A percentile compares a stretch with the other conserved stretches of the same genome.
phyloP scores from a whole-genome alignment of 805 yeast genomes.

The Yarrowia sp. region DNA sequence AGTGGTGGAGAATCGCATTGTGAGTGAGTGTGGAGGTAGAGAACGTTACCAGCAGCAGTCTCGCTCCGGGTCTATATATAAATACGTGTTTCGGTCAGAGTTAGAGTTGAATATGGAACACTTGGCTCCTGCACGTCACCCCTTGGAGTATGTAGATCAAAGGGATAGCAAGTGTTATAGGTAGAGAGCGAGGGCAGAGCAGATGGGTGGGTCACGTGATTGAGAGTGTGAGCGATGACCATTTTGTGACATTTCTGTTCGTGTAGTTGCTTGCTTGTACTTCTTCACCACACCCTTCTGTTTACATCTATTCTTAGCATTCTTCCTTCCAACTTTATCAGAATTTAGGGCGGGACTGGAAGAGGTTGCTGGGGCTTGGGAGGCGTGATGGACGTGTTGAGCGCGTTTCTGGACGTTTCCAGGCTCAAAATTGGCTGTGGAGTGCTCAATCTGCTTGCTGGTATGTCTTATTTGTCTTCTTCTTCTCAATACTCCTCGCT shows the following conservation, averaged over 20 bases:
- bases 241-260: background rate
- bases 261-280: too few species aligned
- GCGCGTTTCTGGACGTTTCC: background rate
- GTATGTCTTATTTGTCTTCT: too few species aligned
- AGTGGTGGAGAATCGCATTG: slow-evolving; percentile 10
- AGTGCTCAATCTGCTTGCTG: too few species aligned
- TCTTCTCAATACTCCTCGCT: too few species aligned
- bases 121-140: slow-evolving; percentile 36
- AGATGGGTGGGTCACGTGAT: too few species aligned
- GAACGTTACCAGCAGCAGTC: too few species aligned
- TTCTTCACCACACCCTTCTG: background rate
- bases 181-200: too few species aligned
- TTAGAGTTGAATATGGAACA: slow-evolving; percentile 7
- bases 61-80: background rate
- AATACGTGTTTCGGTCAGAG: background rate
- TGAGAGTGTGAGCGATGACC: background rate
- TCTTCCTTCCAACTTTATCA: slow-evolving; percentile 12
- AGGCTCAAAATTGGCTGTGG: too few species aligned
- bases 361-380: background rate
- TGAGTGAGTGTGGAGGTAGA: background rate
- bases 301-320: slow-evolving; percentile 7
- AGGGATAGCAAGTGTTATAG: background rate
- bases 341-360: background rate
- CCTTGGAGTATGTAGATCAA: slow-evolving; percentile 9
- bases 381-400: background rate